Evolutionary conservation across 2,329 filamentous ascomycete genomes (phyloP).

Genomic region (Ilyonectria destructans): DNA sequence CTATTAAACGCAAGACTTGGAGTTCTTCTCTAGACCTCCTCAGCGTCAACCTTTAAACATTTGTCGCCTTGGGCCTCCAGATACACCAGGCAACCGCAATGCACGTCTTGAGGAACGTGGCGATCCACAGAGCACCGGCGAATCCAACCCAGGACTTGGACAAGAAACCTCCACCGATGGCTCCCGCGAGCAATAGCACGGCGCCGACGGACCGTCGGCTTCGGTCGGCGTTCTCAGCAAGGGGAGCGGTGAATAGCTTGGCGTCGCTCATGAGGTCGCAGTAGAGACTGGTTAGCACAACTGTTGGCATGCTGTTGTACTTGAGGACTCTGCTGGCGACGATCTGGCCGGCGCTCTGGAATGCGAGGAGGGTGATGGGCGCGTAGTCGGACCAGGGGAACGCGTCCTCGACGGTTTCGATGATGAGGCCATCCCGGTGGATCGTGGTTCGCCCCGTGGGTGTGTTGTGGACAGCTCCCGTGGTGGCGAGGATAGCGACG

Average conservation of each 20-base stretch:
- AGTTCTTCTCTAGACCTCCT: neutral
- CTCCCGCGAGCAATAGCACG: constrained; percentile 42
- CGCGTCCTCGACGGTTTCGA: constrained; percentile 41
- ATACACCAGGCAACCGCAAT: constrained; percentile 43
- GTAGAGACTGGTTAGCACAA: constrained; percentile 49
- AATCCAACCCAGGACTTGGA: constrained; percentile 49
- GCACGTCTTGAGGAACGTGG: constrained; percentile 45
- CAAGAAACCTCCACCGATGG: constrained; percentile 46
- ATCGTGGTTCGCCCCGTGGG: constrained; percentile 35
- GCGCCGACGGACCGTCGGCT: constrained; percentile 43
- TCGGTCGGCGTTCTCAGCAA: constrained; percentile 47
- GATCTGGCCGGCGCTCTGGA: constrained; percentile 48
- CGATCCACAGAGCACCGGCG: constrained; percentile 49
- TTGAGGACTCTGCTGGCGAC: constrained; percentile 48
- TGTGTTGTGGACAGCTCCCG: constrained; percentile 42
- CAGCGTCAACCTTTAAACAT: neutral
- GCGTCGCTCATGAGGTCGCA: constrained; percentile 51
- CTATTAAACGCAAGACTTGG: neutral
- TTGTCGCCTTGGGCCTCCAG: constrained; percentile 44
- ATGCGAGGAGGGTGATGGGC: constrained; percentile 46
- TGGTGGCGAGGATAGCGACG: constrained; percentile 46
- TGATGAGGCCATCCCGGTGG: constrained; percentile 41
- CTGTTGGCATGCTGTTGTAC: constrained; percentile 48
- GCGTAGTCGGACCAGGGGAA: constrained; percentile 47
- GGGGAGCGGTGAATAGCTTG: constrained; percentile 43